Conservation (phyloP, 78 protist species). For the Tieghemostelium lacteum region DNA sequence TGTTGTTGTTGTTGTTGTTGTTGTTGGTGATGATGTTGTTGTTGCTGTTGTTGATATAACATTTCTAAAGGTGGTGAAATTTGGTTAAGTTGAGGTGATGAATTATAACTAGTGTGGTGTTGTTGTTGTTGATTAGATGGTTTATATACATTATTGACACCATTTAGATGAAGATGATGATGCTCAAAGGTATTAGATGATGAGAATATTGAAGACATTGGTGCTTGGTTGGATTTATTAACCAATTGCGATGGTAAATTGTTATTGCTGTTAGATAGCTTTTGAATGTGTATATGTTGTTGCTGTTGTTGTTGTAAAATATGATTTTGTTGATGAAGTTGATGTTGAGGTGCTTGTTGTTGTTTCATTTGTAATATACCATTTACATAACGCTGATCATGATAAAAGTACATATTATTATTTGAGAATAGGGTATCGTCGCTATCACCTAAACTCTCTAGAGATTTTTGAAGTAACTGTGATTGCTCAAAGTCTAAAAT, state of each 20-base stretch:
- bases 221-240: neutral
- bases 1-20: conserved; percentile 23
- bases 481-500: conserved; percentile 41
- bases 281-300: neutral
- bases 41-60: conserved; percentile 5
- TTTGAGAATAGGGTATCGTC: conserved; percentile 8
- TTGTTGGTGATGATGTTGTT: neutral
- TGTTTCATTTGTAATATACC: conserved; percentile 2
- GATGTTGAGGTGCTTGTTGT: neutral
- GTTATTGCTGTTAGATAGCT: neutral
- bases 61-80: too few relatives aligned
- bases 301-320: neutral
- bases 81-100: neutral
- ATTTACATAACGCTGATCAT: neutral
- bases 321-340: conserved; percentile 6
- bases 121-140: conserved; percentile 30
- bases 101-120: too few relatives aligned
- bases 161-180: neutral
- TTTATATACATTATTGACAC: neutral
- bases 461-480: conserved; percentile 53
- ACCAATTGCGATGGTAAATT: neutral
- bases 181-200: neutral
- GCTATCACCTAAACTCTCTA: conserved; percentile 52
- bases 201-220: neutral
- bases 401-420: neutral